phyloP scores from a whole-genome alignment of 2,329 filamentous ascomycete genomes.

The Ascochyta fabae region DNA sequence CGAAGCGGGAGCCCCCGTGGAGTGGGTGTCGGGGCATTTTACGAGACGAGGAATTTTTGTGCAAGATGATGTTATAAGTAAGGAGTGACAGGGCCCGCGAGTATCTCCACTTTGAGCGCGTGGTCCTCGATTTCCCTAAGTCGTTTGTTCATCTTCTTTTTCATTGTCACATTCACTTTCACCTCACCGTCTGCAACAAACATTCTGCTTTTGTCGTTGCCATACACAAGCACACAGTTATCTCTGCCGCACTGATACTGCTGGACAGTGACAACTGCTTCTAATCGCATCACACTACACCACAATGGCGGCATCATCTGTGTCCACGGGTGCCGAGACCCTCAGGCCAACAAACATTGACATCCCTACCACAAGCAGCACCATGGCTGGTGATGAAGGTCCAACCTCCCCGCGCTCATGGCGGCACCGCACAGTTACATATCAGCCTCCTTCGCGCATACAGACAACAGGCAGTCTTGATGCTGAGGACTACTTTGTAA shows the following conservation, averaged over 20 bases:
- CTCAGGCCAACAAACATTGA: conserved; percentile 42
- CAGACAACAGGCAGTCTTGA: conserved; percentile 41
- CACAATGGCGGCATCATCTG: conserved; percentile 35
- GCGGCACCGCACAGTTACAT: conserved; percentile 36
- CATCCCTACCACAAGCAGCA: conserved; percentile 28
- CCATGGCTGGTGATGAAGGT: conserved; percentile 17
- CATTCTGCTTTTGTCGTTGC: background rate
- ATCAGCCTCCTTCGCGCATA: conserved; percentile 37
- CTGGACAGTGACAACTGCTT: conserved; percentile 38
- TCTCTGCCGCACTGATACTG: conserved; percentile 25
- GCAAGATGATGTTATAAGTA: conserved; percentile 18
- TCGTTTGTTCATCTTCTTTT: conserved; percentile 14
- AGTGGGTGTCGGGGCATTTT: conserved; percentile 19
- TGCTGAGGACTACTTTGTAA: conserved; percentile 67
- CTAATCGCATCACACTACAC: conserved; percentile 1
- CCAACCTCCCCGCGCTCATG: conserved; percentile 45
- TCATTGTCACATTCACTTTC: conserved; percentile 12
- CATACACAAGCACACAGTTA: background rate
- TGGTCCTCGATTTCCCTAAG: conserved; percentile 8
- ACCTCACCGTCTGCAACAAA: conserved; percentile 1
- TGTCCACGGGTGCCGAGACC: conserved; percentile 38
- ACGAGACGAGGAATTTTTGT: conserved; percentile 27
- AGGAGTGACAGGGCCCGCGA: conserved; percentile 14
- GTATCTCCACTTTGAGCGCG: conserved; percentile 13
- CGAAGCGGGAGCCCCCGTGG: conserved; percentile 22